phyloP scores from a whole-genome alignment of 345 rosid species.

The Euphorbia tirucalli region DNA sequence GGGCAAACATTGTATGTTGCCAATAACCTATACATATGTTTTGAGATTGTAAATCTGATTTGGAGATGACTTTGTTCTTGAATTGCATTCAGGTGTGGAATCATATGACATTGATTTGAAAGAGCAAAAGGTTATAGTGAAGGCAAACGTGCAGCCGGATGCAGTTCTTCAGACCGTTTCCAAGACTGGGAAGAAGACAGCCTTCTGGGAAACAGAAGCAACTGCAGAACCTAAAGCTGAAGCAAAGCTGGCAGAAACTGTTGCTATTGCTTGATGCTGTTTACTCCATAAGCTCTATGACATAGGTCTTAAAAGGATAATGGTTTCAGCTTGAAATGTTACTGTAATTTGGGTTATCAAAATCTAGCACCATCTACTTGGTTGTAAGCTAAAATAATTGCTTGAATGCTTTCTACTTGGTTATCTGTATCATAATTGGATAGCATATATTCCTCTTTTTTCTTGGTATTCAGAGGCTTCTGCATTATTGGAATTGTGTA shows the following conservation, averaged over 20 bases:
- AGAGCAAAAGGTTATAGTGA: constrained; percentile 83
- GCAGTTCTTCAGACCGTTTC: constrained; percentile 80
- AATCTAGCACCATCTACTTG: too few relatives aligned
- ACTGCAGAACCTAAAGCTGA: constrained; percentile 32
- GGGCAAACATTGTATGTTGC: too few relatives aligned
- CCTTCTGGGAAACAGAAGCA: constrained; percentile 70
- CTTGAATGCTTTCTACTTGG: not conserved
- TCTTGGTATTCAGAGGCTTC: too few relatives aligned
- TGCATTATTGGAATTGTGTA: too few relatives aligned
- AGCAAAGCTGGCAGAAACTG: constrained; percentile 38
- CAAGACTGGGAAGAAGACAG: constrained; percentile 76
- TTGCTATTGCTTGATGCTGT: constrained; percentile 31
- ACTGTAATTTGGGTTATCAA: not conserved
- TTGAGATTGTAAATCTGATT: too few relatives aligned
- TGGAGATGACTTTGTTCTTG: not conserved
- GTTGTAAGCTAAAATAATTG: constrained; percentile 2
- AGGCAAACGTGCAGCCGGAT: constrained; percentile 72
- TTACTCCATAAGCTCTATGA: not conserved
- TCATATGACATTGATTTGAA: constrained; percentile 66
- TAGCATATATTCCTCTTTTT: not conserved
- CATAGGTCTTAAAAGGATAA: not conserved
- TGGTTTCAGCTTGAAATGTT: not conserved
- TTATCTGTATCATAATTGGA: constrained; percentile 6
- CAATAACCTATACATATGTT: too few relatives aligned
- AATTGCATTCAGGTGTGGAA: constrained; percentile 59